Evolutionary conservation across 1,284 basidiomycete genomes (phyloP), one percentile per base, ranked within the genome.

Genomic region (Rhodofomes roseus): DNA sequence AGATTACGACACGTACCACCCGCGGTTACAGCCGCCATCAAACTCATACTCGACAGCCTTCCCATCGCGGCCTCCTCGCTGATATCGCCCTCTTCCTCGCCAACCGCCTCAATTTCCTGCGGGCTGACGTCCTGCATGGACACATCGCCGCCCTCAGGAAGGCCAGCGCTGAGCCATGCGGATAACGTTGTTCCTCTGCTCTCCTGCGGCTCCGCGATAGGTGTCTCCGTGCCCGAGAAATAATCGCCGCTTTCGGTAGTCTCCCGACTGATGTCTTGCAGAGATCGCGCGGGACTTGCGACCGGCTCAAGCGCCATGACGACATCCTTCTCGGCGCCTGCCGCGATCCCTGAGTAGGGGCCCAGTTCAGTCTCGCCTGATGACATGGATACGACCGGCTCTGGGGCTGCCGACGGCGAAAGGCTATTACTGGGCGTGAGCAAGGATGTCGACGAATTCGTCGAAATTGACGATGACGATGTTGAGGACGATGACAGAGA

Each of bases 31-130:
- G 92, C 90, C 37, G 93, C 93, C 75, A 98, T 92, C 59, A 98
- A 77, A 70, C 93, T 95, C 89, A 98, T 94, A 62, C 94, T 95
- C 6, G 93, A 92, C 57, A 96, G 81, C 60, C 95, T 83, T 2
- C 95, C 96, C 18, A 96, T 83, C 1, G 92, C 87, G 14, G 92
- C 93, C 70, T 96, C 93, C 66, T 84, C 80, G 51, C 73, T 75
- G 18, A 77, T 72, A 20, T 76, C 64, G 11, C 64, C 68, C 27
- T 62, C 65, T 29, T 62, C 60, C 31, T 65, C 61, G 29, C 54
- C 40, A 34, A 48, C 54, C 27, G 46, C 55, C 36, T 60, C 51
- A 55, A 62, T 39, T 53, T 48, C 39, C 20, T 56, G 53, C 5
- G 23, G 54, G 22, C 5, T 59, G 62, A 44, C 63, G 37, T 60